phyloP scores from a whole-genome alignment of 2,329 filamentous ascomycete genomes.

The Sordariomycetes sp. region DNA sequence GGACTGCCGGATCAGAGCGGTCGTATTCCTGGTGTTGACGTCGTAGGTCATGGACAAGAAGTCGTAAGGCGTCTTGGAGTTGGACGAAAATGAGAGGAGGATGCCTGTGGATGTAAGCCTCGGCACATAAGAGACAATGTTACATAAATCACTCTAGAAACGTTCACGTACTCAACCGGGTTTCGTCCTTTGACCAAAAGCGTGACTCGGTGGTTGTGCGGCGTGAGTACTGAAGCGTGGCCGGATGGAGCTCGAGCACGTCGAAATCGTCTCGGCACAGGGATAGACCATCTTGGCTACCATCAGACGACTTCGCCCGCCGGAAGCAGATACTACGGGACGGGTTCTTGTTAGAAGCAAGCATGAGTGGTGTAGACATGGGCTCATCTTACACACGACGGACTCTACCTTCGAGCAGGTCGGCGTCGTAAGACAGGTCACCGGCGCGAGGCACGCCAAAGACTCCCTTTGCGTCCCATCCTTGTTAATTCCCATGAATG shows the following conservation, averaged over 20 bases:
- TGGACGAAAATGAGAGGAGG: slow-evolving; percentile 31
- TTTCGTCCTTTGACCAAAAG: slow-evolving; percentile 26
- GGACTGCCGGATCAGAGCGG: slow-evolving; percentile 29
- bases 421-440: slow-evolving; percentile 9
- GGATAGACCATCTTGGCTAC: slow-evolving; percentile 22
- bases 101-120: slow-evolving; percentile 17
- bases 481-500: not conserved
- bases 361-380: not conserved
- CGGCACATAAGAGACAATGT: not conserved
- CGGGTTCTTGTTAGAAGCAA: not conserved
- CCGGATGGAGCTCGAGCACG: slow-evolving; percentile 24
- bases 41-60: slow-evolving; percentile 35
- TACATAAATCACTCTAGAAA: not conserved
- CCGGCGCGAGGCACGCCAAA: slow-evolving; percentile 12
- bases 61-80: slow-evolving; percentile 32
- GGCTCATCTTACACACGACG: slow-evolving; percentile 18
- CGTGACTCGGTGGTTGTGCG: slow-evolving; percentile 26
- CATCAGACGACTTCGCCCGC: slow-evolving; percentile 17
- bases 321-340: slow-evolving; percentile 22
- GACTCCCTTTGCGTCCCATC: slow-evolving; percentile 10
- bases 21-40: slow-evolving; percentile 24
- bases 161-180: slow-evolving; percentile 18
- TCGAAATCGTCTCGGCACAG: slow-evolving; percentile 22
- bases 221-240: slow-evolving; percentile 26
- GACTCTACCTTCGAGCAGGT: slow-evolving; percentile 21